Evolutionary conservation across 768 basidiomycete species (phyloP), one percentile per base, ranked within the genome.

Genomic region (Psilocybe azurescens): DNA sequence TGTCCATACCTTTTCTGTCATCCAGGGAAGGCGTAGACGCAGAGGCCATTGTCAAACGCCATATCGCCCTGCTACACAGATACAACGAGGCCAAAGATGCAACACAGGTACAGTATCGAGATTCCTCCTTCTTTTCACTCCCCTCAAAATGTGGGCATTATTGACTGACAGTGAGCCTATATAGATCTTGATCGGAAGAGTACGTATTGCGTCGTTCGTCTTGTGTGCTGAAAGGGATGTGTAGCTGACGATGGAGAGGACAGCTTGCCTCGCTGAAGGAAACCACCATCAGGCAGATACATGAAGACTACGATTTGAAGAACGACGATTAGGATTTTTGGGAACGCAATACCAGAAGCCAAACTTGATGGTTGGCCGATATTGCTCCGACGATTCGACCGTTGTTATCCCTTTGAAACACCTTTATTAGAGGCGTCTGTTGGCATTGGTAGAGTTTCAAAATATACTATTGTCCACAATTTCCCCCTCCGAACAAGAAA

Each of bases 71-170:
- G 3, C 76, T 93, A 38, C 92, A 93, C 72, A 78, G 77, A 39
- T 94, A 93, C 63, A 93, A 93, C 62, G 92, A 93, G 71, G 84
- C 90, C 8, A 93, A 93, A 70, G 92, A 94, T 71, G 92, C 91
- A 3, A 81, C 90, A 0, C 92, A 93, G 86, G 91, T 86, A 62
- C 61, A 13, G 70, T 24, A 47, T 29, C 63, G 7, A 53, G 50
- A 6, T 18, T 29, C 18, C 30, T 16, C 57, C 49, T 52, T 28
- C 29, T 39, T 61, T 53, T 32, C 14, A 4, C 3, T 11, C 2
- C 2, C 3, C 16, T n/a, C 5, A 4, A 24, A 38, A 24, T 3
- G 28, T 24, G 24, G 24, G 24, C 3, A 4, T 28, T 53, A 38
- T 47, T 7, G 7, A 9, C 30, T 55, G 44, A 53, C 38, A 14